Evolutionary conservation across 164 flowering plant genomes (phyloP), one percentile per base, ranked within the genome.

Genomic region (Piper longum): DNA sequence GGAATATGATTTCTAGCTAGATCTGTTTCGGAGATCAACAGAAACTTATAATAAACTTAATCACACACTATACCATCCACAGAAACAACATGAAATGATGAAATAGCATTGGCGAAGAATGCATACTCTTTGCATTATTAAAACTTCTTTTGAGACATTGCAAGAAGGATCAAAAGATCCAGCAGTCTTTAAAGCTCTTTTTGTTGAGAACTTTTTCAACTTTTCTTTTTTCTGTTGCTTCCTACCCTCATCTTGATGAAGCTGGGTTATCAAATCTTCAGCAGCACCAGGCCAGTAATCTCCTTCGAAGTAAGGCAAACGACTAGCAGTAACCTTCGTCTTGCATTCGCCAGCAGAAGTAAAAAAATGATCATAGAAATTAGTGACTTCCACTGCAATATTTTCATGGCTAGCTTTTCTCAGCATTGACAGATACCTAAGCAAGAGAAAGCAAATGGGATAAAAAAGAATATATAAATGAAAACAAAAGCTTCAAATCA

Each of bases 271-370:
- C 72, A 91, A 80, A 70, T 95, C 99, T 72, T 95, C 99, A 1
- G 99, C 99, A 75, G 99, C 99, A 73, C 99, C 99, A 70, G 99
- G 99, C 99, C 99, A 95, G 71, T 95, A 95, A 64, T 95, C 99
- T 64, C 99, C 99, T 77, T 95, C 99, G 77, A 95, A 95, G 66
- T 95, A 91, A 17, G 99, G 99, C 64, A 95, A 77, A 70, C 97
- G 82, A 61, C 96, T 87, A 64, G 99, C 99, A 66, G 97, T 95
- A 36, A 95, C 88, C 78, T 87, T 88, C 36, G 99, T 88, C 79
- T 83, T 91, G 62, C 95, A 85, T 76, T 95, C 99, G 67, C 89
- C 95, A 51, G 70, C 76, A 58, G 85, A 60, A 45, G 80, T 72
- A 74, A 95, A 91, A 79, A 95, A 95, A 79, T 95, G 97, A 57